Evolutionary conservation across 2,329 filamentous ascomycete genomes (phyloP).

Genomic region (Colletotrichum zoysiae): DNA sequence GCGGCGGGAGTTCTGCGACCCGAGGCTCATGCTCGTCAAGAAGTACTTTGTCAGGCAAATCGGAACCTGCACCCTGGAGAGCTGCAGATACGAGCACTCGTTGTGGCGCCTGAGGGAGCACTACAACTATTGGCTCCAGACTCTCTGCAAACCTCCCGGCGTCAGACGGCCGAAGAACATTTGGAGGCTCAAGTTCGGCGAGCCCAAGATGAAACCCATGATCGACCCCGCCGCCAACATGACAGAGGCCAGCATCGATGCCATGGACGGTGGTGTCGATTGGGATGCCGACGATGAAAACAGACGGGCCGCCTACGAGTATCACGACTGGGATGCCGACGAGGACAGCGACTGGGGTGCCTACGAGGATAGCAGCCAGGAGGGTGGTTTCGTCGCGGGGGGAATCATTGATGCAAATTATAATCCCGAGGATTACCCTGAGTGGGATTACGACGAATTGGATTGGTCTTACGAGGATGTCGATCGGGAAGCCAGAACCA

Average conservation of each 20-base stretch:
- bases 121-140: background rate
- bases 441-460: background rate
- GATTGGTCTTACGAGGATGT: background rate
- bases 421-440: background rate
- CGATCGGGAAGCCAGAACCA: background rate
- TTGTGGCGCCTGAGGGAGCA: background rate
- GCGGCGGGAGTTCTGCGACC: conserved; percentile 4
- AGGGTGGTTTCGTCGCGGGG: too few relatives aligned
- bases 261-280: background rate
- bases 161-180: background rate
- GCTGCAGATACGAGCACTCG: background rate
- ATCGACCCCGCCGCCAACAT: background rate
- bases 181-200: background rate
- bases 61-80: background rate
- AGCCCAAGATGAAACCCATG: background rate
- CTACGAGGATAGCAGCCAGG: background rate
- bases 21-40: background rate
- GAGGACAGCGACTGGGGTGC: background rate
- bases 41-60: background rate
- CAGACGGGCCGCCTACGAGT: background rate
- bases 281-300: background rate
- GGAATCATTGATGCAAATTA: too few relatives aligned
- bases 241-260: background rate
- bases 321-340: background rate
- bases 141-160: background rate